phyloP scores from a whole-genome alignment of 495 filamentous ascomycete species.

The Penicillium cosmopolitanum region DNA sequence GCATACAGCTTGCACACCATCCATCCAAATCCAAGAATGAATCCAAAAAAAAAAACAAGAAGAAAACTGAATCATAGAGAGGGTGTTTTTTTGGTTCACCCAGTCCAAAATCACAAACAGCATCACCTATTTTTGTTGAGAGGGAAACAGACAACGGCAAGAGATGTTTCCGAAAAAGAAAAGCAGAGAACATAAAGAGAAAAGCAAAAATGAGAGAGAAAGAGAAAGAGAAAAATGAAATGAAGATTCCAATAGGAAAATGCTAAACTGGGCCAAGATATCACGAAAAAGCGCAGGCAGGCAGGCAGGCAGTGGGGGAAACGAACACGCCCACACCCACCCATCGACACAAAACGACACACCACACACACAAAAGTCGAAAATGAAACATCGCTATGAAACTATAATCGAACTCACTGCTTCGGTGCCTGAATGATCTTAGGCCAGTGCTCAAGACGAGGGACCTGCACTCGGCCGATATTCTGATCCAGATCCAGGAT shows the following conservation, averaged over 20 bases:
- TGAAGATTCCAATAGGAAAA: not conserved
- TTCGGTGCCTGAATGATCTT: constrained; percentile 41
- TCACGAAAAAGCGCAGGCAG: constrained; percentile 9
- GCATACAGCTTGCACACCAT: constrained; percentile 11
- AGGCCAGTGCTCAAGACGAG: constrained; percentile 51
- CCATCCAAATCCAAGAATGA: constrained; percentile 7
- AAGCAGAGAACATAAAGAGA: not conserved
- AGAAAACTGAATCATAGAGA: constrained; percentile 11
- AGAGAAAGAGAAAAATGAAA: not conserved
- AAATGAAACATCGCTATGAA: constrained; percentile 35
- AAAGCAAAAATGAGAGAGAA: constrained; percentile 6
- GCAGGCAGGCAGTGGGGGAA: constrained; percentile 5
- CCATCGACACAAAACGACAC: too few relatives aligned
- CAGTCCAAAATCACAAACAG: constrained; percentile 5
- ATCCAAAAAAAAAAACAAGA: constrained; percentile 10
- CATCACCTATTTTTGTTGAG: not conserved
- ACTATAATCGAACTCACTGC: constrained; percentile 34
- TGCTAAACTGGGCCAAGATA: constrained; percentile 8
- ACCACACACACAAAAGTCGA: not conserved
- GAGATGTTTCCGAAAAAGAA: not conserved
- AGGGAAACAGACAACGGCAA: not conserved
- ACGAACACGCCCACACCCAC: not conserved
- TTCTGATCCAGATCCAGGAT: constrained; percentile 92
- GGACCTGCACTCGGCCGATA: constrained; percentile 72
- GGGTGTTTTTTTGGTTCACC: too few relatives aligned